A percentile compares a stretch with the other conserved stretches of the same genome.
phyloP scores from a whole-genome alignment of 495 filamentous ascomycete species.

The Immersiella caudata region DNA sequence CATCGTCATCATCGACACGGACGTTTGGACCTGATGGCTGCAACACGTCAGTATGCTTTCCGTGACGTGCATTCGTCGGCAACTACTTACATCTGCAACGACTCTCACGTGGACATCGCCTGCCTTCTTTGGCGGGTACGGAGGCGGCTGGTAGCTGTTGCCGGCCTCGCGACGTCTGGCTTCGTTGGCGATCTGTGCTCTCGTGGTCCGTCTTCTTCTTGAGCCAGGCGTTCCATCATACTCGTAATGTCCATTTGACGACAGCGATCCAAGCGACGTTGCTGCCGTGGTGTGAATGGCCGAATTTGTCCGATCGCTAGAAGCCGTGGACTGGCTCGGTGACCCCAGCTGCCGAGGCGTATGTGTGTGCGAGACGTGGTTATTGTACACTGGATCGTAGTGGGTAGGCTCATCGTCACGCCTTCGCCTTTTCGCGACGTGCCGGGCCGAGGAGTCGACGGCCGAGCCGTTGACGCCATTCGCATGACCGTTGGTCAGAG shows the following conservation, averaged over 20 bases:
- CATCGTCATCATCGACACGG: conserved; percentile 88
- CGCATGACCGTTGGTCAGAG: conserved; percentile 35
- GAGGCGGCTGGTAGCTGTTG: conserved; percentile 78
- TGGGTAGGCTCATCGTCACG: conserved; percentile 48
- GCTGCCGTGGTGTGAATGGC: conserved; percentile 84
- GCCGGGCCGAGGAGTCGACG: conserved; percentile 30
- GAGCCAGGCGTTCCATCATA: conserved; percentile 62
- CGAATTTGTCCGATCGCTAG: conserved; percentile 85
- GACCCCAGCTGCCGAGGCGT: conserved; percentile 50
- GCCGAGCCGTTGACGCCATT: conserved; percentile 28
- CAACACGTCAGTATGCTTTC: conserved; percentile 24
- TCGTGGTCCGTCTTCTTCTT: conserved; percentile 84
- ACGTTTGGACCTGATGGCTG: conserved; percentile 57
- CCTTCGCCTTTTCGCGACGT: conserved; percentile 51
- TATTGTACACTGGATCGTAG: conserved; percentile 51
- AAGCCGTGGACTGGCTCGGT: conserved; percentile 68
- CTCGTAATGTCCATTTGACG: conserved; percentile 65
- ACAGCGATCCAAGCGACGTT: conserved; percentile 77
- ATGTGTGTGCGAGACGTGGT: conserved; percentile 66
- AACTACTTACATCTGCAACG: conserved; percentile 74
- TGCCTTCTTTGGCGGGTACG: conserved; percentile 86
- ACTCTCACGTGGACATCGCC: conserved; percentile 85
- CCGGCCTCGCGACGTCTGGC: conserved; percentile 74
- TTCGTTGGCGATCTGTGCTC: conserved; percentile 77
- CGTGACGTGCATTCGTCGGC: neutral